Evolutionary conservation across 2,329 filamentous ascomycete species (phyloP).

Genomic region (Curvularia eragrostidis): DNA sequence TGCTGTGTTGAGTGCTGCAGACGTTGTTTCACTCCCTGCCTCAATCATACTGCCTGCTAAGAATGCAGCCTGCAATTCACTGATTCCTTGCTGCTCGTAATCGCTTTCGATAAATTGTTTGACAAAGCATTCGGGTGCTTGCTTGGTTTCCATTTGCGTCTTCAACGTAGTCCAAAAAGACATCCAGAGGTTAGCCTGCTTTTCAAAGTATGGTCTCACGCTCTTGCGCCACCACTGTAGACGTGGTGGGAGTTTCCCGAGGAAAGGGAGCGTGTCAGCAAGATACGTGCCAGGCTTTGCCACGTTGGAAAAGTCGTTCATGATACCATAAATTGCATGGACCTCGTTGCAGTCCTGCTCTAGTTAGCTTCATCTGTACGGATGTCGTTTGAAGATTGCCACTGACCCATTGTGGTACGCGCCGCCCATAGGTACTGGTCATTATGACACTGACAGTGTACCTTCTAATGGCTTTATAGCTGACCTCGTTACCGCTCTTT

Average conservation of each 20-base stretch:
- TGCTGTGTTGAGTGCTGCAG: slow-evolving; percentile 45
- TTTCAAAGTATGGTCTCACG: slow-evolving; percentile 38
- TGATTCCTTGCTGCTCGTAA: slow-evolving; percentile 50
- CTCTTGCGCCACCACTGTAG: slow-evolving; percentile 44
- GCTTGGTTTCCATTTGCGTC: slow-evolving; percentile 40
- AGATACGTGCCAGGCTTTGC: slow-evolving; percentile 41
- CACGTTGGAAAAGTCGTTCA: slow-evolving; percentile 44
- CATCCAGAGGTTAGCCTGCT: slow-evolving; percentile 46
- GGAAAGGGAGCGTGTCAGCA: slow-evolving; percentile 41
- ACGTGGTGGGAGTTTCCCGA: slow-evolving; percentile 33
- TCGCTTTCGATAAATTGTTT: slow-evolving; percentile 44
- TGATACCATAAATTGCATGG: slow-evolving; percentile 42
- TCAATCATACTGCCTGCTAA: slow-evolving; percentile 49
- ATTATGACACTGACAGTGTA: slow-evolving; percentile 47
- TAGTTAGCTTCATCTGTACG: neutral
- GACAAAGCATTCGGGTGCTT: slow-evolving; percentile 47
- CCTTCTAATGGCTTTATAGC: slow-evolving; percentile 39
- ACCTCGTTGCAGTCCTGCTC: slow-evolving; percentile 43
- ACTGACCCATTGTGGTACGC: slow-evolving; percentile 44
- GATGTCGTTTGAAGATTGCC: neutral
- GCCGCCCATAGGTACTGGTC: slow-evolving; percentile 46
- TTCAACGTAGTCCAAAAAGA: slow-evolving; percentile 39
- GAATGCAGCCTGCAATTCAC: slow-evolving; percentile 46
- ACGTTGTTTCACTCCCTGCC: slow-evolving; percentile 51
- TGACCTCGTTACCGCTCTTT: slow-evolving; percentile 28